Evolutionary conservation across 345 rosid species (phyloP), one percentile per base, ranked within the genome.

Genomic region (Populus davidiana): DNA sequence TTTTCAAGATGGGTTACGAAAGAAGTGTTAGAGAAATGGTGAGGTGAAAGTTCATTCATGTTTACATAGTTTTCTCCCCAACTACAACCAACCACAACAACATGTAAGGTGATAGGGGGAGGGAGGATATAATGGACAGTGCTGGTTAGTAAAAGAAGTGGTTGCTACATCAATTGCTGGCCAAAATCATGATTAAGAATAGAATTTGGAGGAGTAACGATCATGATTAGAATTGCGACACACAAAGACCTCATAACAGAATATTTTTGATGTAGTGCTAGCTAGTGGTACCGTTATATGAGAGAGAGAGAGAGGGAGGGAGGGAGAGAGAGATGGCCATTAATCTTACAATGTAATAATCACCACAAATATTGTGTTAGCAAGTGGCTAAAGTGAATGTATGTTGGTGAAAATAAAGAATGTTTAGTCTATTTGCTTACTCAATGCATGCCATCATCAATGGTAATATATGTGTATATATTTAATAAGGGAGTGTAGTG

Each of bases 91-190:
- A 79, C 77, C 77, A 61, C 61, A 77, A 71, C 49, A 77, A 47
- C 50, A 72, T 31, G 47, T 47, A 72, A 64, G 81, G 81, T 49
- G 76, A 65, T 33, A 6, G 63, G 63, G 13, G 14, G 63, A 21
- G 64, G 64, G 71, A 54, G 35, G 75, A 79, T 73, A 54, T 12
- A 73, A 79, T 59, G 64, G 74, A n/a, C 17, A 67, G 77, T 79
- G 77, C 68, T 54, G 77, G 77, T 78, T 59, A 78, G 71, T 78
- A 23, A 59, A 71, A 77, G 75, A 75, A 81, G 92, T 90, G 81
- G 97, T 91, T 93, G 91, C 81, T 64, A 88, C 79, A 84, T 93
- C 97, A 89, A 88, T 91, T 89, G 82, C 81, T 83, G 89, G 85
- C 85, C 87, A 87, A 77, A 82, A 67, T 71, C 90, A 93, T 92